Base-by-base conservation (phyloP, 345 rosid species). In the Kandelia obovata region DNA sequence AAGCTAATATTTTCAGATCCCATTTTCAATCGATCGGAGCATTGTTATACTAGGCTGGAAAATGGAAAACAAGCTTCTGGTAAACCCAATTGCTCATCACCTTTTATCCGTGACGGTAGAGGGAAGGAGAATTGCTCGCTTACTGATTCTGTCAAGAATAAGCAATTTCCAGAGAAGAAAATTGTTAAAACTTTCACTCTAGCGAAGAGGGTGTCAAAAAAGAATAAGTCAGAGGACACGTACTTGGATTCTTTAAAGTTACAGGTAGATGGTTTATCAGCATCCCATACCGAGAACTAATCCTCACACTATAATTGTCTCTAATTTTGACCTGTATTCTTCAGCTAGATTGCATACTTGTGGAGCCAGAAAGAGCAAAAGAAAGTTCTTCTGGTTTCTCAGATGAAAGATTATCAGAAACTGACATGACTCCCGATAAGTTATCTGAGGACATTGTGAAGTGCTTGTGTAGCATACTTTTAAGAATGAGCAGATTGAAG, bases 41-140 rank as follows among this genome's bases (percentile, higher is more conserved):
- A 75, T 59, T 46, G 71, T 69, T 65, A 73, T 34, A 67, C 27
- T 28, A 83, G 78, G 78, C 66, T 71, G 61, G 69, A 57, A 58
- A 83, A 83, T 67, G 87, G 85, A 52, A 85, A 80, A 61, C 82
- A 83, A 66, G 80, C 58, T 20, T 73, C 83, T 35, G 66, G 58
- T 30, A 88, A 77, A 71, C 68, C 78, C 27, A 81, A 59, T 79
- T 43, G 75, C n/a, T 52, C 80, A 51, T 60, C 84, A 11, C 66
- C 73, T 13, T 65, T 56, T 39, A 53, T 53, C 21, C 85, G 74
- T 76, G 88, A 76, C 39, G 74, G 62, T 4, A 73, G 69, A 28
- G 96, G 89, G 53, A 89, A 89, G 81, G 98, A 88, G 84, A 94
- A 86, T 74, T 77, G 75, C 52, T 79, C 80, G 6, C 80, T 80